These are phyloP conservation scores for Asterophora parasitica DNA, from an alignment of 768 basidiomycete genomes.

Conservation along the genomic window DNA sequence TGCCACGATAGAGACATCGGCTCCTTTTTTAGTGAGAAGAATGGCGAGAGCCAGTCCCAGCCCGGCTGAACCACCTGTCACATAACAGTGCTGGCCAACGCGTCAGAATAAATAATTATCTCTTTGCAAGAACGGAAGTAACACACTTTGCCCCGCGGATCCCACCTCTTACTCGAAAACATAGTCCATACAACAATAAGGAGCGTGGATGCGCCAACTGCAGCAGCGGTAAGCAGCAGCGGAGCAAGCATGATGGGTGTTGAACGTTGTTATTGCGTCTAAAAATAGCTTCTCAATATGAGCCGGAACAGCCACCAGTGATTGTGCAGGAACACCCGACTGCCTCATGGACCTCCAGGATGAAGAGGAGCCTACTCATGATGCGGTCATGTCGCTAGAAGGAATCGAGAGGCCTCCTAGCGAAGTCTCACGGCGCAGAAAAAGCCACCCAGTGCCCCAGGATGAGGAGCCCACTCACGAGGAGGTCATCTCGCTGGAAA, in stretches of 20 bases:
- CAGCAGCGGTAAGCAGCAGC: not conserved
- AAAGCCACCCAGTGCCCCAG: not conserved
- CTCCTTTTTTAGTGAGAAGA: slow-evolving; percentile 63
- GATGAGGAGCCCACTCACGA: slow-evolving; percentile 9
- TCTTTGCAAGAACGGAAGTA: not conserved
- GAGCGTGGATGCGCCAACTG: slow-evolving; percentile 6
- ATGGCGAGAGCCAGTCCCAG: slow-evolving; percentile 75
- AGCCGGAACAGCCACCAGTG: not conserved
- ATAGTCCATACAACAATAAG: slow-evolving; percentile 12
- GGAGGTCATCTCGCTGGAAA: slow-evolving; percentile 25
- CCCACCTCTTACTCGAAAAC: slow-evolving; percentile 34
- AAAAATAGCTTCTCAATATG: slow-evolving; percentile 8
- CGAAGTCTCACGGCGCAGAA: slow-evolving; percentile 26
- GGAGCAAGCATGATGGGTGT: slow-evolving; percentile 4
- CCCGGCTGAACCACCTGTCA: slow-evolving; percentile 86
- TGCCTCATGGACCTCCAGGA: not conserved
- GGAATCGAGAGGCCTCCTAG: slow-evolving; percentile 32
- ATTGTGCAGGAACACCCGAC: not conserved
- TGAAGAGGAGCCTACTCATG: slow-evolving; percentile 7
- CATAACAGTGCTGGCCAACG: slow-evolving; percentile 65
- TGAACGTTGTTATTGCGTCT: not conserved
- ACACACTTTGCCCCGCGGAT: slow-evolving; percentile 36
- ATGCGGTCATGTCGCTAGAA: slow-evolving; percentile 24
- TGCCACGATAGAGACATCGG: slow-evolving; percentile 84
- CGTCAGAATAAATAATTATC: not conserved